Evolutionary conservation across 192 early-diverging fungal species (phyloP).

Genomic region (Mortierella hygrophila): DNA sequence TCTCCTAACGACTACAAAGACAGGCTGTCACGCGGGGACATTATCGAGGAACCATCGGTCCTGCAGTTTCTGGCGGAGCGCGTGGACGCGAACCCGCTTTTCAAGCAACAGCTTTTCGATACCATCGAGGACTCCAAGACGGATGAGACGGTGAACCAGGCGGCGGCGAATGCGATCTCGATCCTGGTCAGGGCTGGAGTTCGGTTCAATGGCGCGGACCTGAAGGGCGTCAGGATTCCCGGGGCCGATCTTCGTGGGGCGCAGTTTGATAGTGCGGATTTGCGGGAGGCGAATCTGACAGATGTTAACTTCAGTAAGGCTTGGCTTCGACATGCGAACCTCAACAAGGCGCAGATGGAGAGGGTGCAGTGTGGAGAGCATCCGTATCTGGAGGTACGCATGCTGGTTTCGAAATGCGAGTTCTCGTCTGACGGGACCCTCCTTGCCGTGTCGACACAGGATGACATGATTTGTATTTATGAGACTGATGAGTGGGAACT

Average conservation of each 20-base stretch:
- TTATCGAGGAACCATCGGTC: slow-evolving; percentile 4
- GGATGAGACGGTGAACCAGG: background rate
- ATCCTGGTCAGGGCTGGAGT: slow-evolving; percentile 5
- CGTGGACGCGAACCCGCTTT: background rate
- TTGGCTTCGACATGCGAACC: background rate
- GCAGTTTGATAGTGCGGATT: background rate
- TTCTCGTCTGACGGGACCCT: too few relatives aligned
- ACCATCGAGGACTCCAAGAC: background rate
- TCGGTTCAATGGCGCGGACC: background rate
- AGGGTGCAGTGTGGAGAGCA: background rate
- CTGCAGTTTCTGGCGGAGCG: slow-evolving; percentile 15
- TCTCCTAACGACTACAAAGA: background rate
- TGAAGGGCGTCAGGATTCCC: background rate
- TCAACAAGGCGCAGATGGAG: background rate
- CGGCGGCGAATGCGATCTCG: slow-evolving; percentile 9
- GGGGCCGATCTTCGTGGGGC: background rate
- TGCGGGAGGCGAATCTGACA: background rate
- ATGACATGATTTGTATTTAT: background rate
- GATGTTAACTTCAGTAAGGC: background rate
- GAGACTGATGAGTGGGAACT: background rate
- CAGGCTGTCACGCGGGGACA: background rate
- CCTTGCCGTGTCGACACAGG: too few relatives aligned
- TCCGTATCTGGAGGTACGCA: background rate
- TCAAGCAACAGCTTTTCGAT: background rate
- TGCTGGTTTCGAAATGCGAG: background rate